These are phyloP conservation scores for Eimeria brunetti DNA, from an alignment of 169 alveolate species.

Conservation along the genomic window DNA sequence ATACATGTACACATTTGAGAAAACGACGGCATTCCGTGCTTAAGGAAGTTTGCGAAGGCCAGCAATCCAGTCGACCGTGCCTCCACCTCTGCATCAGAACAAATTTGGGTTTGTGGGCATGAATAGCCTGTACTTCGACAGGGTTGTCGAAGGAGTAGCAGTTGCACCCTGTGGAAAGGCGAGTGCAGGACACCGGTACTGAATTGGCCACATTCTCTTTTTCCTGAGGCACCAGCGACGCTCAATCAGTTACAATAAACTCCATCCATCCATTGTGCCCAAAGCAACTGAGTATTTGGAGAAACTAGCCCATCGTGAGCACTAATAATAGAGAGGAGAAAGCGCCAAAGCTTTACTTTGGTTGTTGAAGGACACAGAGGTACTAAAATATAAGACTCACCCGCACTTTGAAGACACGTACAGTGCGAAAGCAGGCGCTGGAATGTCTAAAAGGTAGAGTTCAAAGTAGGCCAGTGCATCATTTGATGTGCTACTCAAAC, in stretches of 20 bases:
- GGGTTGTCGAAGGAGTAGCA: neutral
- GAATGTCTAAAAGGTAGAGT: neutral
- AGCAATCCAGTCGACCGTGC: neutral
- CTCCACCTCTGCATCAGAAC: neutral
- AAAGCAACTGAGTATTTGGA: neutral
- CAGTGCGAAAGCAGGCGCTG: neutral
- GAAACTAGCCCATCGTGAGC: neutral
- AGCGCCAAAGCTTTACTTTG: neutral
- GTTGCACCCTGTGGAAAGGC: neutral
- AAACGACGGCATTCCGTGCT: no score
- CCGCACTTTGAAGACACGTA: neutral
- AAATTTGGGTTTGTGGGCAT: neutral
- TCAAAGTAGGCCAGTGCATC: neutral
- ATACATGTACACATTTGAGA: no score
- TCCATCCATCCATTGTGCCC: neutral
- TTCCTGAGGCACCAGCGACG: neutral
- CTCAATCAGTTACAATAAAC: neutral
- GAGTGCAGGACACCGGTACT: neutral
- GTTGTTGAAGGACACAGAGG: neutral
- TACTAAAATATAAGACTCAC: neutral
- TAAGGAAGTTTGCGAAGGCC: neutral
- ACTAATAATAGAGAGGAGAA: neutral
- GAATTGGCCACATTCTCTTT: neutral
- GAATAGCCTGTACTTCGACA: neutral
- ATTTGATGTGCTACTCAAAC: neutral